These are phyloP conservation scores for Serendipita sp. DNA, from an alignment of 768 basidiomycete genomes.

Conservation along the genomic window DNA sequence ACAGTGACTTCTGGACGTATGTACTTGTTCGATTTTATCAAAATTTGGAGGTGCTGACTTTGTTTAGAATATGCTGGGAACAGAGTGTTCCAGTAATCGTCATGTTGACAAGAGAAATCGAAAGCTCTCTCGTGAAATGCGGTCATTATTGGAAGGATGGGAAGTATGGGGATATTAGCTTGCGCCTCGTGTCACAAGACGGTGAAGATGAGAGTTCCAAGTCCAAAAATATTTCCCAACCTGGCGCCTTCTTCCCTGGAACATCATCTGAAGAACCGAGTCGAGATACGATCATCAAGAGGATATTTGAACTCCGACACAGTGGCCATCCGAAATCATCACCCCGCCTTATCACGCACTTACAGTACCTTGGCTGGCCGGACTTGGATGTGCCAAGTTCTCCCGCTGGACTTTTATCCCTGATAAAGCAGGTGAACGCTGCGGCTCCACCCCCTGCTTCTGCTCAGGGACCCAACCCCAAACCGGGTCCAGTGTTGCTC, in stretches of 20 bases:
- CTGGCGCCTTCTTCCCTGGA: slow-evolving; percentile 14
- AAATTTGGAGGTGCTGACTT: background rate
- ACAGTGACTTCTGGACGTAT: slow-evolving; percentile 86
- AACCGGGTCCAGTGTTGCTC: slow-evolving; percentile 41
- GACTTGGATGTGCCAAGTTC: slow-evolving; percentile 90
- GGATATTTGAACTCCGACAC: slow-evolving; percentile 50
- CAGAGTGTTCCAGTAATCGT: slow-evolving; percentile 90
- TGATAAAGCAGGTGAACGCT: slow-evolving; percentile 55
- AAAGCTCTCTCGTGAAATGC: slow-evolving; percentile 79
- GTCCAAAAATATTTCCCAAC: background rate
- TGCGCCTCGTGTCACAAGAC: slow-evolving; percentile 34
- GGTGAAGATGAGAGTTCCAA: slow-evolving; percentile 27
- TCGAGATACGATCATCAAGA: slow-evolving; percentile 25
- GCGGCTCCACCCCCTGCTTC: slow-evolving; percentile 12
- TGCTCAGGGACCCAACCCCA: slow-evolving; percentile 3
- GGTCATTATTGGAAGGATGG: slow-evolving; percentile 64
- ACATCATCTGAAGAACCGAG: slow-evolving; percentile 21
- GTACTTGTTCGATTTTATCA: slow-evolving; percentile 18
- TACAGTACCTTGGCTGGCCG: slow-evolving; percentile 92
- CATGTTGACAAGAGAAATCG: slow-evolving; percentile 88
- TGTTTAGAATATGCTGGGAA: slow-evolving; percentile 67
- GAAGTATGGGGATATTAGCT: slow-evolving; percentile 51
- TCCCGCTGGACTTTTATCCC: slow-evolving; percentile 51
- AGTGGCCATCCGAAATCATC: slow-evolving; percentile 39
- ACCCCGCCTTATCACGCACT: slow-evolving; percentile 57